Base-by-base conservation (phyloP, 1,284 basidiomycete species). In the Cryptococcus hybrid region DNA sequence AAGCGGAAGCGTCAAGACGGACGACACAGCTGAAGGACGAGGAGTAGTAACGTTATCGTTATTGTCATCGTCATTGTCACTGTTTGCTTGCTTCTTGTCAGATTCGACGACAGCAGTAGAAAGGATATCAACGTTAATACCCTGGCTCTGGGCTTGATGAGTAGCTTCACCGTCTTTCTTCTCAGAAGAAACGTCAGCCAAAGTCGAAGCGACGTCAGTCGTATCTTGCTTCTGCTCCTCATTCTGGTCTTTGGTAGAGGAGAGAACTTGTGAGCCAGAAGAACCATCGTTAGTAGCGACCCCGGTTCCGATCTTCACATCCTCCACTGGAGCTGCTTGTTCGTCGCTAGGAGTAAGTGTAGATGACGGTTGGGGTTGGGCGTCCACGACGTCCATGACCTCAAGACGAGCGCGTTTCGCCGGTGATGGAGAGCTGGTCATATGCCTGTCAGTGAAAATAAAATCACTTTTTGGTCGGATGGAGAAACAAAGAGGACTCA, bases 331-430 rank as follows among this genome's bases (percentile, higher is more conserved):
- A 30, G 30, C 30, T 30, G 30, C 30, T 30, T 30, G 30, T 30
- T 30, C 30, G 30, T 30, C 30, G 4, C 30, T 4, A 30, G 30
- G 30, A 30, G 30, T 30, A 4, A 30, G 30, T 30, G 30, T 30
- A 4, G 30, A 30, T 30, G 30, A 30, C 30, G 30, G 30, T 30
- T 30, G 30, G 30, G 30, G 4, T 30, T 30, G 30, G 4, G 30
- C 30, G 30, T 30, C 30, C 30, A 4, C 30, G 30, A 30, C 30
- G 30, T 30, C 30, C 30, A 4, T 4, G 30, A 30, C 30, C 4
- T 30, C 30, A 30, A 30, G 30, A 36, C 63, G 55, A 18, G 56
- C 46, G 2, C 64, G 61, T 49, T 66, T 66, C 30, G 47, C 56
- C 6, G 63, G 59, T n/a, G 64, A 65, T n/a, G 59, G 61, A 30